Conservation (phyloP, 768 basidiomycete genomes). For the Tulasnella sp. region DNA sequence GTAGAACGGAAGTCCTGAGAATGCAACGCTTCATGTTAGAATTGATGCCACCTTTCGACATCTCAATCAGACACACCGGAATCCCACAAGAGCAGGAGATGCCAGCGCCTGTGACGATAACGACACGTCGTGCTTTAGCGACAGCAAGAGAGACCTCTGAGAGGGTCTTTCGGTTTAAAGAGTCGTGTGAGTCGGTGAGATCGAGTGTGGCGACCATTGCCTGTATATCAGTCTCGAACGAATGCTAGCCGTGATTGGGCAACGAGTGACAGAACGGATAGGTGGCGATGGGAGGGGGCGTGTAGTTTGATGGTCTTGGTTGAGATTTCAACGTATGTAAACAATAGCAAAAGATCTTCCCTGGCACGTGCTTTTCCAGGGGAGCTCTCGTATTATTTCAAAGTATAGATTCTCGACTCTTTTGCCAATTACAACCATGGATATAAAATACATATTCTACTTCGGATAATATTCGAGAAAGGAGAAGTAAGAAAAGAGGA, state of each 20-base stretch:
- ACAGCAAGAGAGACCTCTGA: constrained; percentile 64
- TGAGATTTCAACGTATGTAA: neutral
- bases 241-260: neutral
- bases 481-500: too few species aligned
- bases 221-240: neutral
- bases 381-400: too few species aligned
- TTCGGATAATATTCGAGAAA: too few species aligned
- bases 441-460: too few species aligned
- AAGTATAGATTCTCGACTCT: too few species aligned
- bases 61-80: constrained; percentile 49
- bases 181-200: constrained; percentile 24
- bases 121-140: constrained; percentile 74
- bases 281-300: neutral
- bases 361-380: too few species aligned
- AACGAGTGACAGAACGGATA: neutral
- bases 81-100: constrained; percentile 96
- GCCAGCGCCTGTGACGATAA: constrained; percentile 90
- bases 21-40: constrained; percentile 17
- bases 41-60: neutral
- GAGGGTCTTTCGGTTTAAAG: constrained; percentile 33
- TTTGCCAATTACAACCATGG: too few species aligned
- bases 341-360: neutral
- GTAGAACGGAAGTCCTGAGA: constrained; percentile 90
- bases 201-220: constrained; percentile 23
- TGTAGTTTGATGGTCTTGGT: neutral